Conservation (phyloP, 2,329 filamentous ascomycete genomes). For the Fusarium liriodendri region DNA sequence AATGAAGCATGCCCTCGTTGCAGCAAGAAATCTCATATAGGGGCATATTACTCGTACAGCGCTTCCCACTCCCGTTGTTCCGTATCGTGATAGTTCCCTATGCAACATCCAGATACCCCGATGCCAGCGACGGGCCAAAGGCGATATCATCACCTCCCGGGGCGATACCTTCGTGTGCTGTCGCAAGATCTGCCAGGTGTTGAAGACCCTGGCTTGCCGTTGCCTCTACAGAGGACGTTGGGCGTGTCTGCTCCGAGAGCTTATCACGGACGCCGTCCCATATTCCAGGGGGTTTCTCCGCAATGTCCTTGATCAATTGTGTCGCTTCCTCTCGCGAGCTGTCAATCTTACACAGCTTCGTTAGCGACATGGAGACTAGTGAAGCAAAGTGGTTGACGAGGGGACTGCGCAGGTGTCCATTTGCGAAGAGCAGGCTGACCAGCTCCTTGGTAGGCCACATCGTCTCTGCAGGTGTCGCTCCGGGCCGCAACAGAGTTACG, state of each 20-base stretch:
- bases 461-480: conserved; percentile 66
- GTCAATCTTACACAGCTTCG: conserved; percentile 67
- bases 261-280: conserved; percentile 69
- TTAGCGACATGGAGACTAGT: conserved; percentile 69
- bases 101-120: conserved; percentile 51
- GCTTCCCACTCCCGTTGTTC: background rate
- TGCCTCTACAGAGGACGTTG: conserved; percentile 51
- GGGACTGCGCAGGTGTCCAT: conserved; percentile 67
- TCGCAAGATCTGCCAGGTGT: conserved; percentile 69
- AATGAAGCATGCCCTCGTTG: background rate
- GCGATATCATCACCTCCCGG: conserved; percentile 46
- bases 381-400: conserved; percentile 75
- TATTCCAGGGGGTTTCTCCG: conserved; percentile 62
- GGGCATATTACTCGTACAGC: conserved; percentile 32
- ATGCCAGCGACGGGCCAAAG: conserved; percentile 48
- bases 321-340: conserved; percentile 68
- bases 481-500: conserved; percentile 68
- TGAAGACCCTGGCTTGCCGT: conserved; percentile 67
- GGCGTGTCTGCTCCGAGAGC: conserved; percentile 50
- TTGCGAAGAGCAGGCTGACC: conserved; percentile 66
- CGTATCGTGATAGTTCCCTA: conserved; percentile 14
- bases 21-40: conserved; percentile 11
- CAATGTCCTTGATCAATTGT: conserved; percentile 65
- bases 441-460: conserved; percentile 71
- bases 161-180: conserved; percentile 53